Base-by-base conservation (phyloP, 345 rosid genomes). In the Pistacia vera region DNA sequence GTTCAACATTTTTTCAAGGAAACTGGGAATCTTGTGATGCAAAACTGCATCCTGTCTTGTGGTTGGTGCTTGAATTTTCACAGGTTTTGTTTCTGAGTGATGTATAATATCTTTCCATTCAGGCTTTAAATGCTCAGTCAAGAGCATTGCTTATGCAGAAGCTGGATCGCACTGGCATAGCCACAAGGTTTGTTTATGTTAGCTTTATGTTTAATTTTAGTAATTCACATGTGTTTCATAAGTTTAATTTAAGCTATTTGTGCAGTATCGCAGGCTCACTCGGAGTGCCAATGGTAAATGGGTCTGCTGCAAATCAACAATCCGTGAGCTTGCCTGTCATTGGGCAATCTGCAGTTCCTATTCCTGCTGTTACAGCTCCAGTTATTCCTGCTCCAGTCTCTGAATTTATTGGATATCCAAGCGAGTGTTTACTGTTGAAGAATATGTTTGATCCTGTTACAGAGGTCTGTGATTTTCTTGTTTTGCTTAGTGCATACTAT, bases 401-500 rank as follows among this genome's bases (percentile, higher is more conserved):
- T 10, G 95, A 90, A 77, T 78, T 89, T 79, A 74, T 91, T 85
- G 98, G 97, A 72, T 85, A 57, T 73, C 97, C 98, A n/a, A 88
- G 92, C 66, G 95, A 91, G 77, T 95, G 95, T 75, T 87, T 95
- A 76, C 79, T 95, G 77, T 85, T 95, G 85, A 93, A 95, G 85
- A 95, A 95, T 78, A 84, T 95, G 93, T 95, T 95, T 78, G 98
- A 93, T 84, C 94, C 97, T 74, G 90, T 89, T 16, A 86, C 97
- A 1, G 98, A 95, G 97, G 98, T 95, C 49, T 79, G 63, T 44
- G 33, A 54, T 73, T 79, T 63, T 63, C 35, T 66, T 64, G 35
- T 64, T 28, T 66, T 22, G 48, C 36, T 41, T 66, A 8, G 46
- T 49, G n/a, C 38, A 60, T 33, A 64, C 20, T 52, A 57, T 28